These are phyloP conservation scores for Hortaea sp. DNA, from an alignment of 2,329 filamentous ascomycete genomes.

Conservation along the genomic window DNA sequence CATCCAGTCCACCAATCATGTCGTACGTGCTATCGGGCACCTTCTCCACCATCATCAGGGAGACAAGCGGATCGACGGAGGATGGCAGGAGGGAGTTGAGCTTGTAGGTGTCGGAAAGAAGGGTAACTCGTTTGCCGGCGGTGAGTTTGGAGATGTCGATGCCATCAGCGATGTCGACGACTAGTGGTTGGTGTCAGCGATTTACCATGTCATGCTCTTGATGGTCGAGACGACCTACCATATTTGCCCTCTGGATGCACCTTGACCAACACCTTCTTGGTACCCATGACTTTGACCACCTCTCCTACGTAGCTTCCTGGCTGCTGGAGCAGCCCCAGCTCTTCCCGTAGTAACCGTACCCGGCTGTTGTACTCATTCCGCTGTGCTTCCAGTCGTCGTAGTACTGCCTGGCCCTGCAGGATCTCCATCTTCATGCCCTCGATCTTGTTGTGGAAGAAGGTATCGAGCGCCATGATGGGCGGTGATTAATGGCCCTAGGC, in stretches of 20 bases:
- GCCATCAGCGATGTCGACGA: constrained; percentile 88
- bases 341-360: constrained; percentile 86
- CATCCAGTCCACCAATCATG: constrained; percentile 98
- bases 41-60: constrained; percentile 99
- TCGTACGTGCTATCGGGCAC: constrained; percentile 99
- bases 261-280: constrained; percentile 98
- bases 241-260: constrained; percentile 99
- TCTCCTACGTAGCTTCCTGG: constrained; percentile 97
- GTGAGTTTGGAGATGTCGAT: constrained; percentile 95
- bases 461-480: constrained; percentile 88
- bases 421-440: constrained; percentile 99
- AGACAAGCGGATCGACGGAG: constrained; percentile 94
- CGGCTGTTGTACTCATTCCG: constrained; percentile 99
- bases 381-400: constrained; percentile 91
- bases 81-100: constrained; percentile 97
- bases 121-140: constrained; percentile 90
- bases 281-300: constrained; percentile 99
- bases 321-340: constrained; percentile 90
- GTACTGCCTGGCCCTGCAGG: constrained; percentile 91
- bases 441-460: constrained; percentile 99
- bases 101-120: constrained; percentile 96
- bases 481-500: no score
- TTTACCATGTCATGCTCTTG: background rate
- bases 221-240: constrained; percentile 47
- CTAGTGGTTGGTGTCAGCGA: constrained; percentile 36